Conservation (phyloP, 805 yeast species). For the Deakozyma indianensis region DNA sequence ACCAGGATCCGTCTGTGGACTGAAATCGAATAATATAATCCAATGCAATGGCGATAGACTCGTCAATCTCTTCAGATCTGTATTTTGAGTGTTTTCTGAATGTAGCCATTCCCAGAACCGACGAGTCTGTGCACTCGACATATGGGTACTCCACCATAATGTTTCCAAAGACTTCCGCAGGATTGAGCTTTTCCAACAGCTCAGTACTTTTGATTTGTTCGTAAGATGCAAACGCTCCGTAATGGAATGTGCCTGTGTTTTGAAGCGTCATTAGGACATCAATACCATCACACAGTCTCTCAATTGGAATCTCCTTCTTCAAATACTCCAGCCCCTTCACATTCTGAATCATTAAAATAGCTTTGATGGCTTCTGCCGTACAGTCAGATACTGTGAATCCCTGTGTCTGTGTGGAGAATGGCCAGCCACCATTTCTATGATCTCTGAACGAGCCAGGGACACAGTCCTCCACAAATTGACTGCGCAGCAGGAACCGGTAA, state of each 20-base stretch:
- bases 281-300: constrained; percentile 48
- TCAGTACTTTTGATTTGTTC: constrained; percentile 77
- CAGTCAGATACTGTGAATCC: constrained; percentile 96
- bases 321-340: constrained; percentile 38
- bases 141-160: constrained; percentile 98
- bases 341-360: constrained; percentile 79
- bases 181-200: constrained; percentile 62
- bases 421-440: constrained; percentile 81
- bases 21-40: constrained; percentile 58
- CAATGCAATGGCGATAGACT: constrained; percentile 64
- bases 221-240: constrained; percentile 86
- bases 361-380: constrained; percentile 90
- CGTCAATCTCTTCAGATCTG: constrained; percentile 45
- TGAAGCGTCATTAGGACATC: constrained; percentile 68
- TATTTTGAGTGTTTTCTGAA: constrained; percentile 57
- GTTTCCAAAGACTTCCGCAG: constrained; percentile 96
- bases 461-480: constrained; percentile 77
- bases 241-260: constrained; percentile 63
- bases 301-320: constrained; percentile 37
- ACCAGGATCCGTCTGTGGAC: constrained; percentile 83
- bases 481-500: constrained; percentile 56
- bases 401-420: constrained; percentile 87
- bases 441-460: constrained; percentile 71
- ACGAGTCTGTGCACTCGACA: constrained; percentile 95
- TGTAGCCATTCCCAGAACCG: constrained; percentile 75